Evolutionary conservation across 768 basidiomycete genomes (phyloP).

Genomic region (Thelephora aurantiotincta): DNA sequence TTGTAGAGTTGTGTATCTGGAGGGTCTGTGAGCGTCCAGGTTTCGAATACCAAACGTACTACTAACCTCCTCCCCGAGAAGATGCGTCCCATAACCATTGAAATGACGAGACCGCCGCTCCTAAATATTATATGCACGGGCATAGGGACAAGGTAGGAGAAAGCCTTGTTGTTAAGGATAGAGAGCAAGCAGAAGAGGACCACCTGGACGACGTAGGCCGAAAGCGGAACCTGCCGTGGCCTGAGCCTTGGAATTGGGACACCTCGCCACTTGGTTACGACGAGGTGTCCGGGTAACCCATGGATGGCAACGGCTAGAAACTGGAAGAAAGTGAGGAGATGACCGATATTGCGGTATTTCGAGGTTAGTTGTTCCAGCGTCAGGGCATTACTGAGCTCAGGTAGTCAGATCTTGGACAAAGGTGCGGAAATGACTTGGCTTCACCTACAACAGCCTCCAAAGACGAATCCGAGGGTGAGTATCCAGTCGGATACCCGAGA

Average conservation of each 20-base stretch:
- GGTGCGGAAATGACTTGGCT: constrained; percentile 11
- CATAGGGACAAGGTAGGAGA: constrained; percentile 79
- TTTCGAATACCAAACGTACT: constrained; percentile 2
- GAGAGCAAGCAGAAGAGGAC: constrained; percentile 68
- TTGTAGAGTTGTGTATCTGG: constrained; percentile 50
- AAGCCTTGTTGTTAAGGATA: constrained; percentile 82
- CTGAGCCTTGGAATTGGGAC: constrained; percentile 31
- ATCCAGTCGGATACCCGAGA: constrained; percentile 31
- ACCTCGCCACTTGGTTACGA: constrained; percentile 11
- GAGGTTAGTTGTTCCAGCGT: constrained; percentile 64
- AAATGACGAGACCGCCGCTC: constrained; percentile 75
- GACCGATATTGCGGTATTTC: constrained; percentile 54
- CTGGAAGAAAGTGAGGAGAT: constrained; percentile 80
- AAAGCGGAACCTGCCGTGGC: constrained; percentile 53
- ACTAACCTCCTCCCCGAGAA: constrained; percentile 48
- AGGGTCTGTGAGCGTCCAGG: constrained; percentile 3
- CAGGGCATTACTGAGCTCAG: constrained; percentile 51
- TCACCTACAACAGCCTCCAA: constrained; percentile 84
- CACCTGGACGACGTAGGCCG: constrained; percentile 68
- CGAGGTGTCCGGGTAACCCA: constrained; percentile 51
- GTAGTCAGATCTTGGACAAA: constrained; percentile 2
- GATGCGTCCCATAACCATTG: constrained; percentile 67
- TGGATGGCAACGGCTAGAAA: constrained; percentile 66
- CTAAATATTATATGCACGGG: constrained; percentile 90
- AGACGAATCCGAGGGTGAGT: constrained; percentile 57